Conservation (phyloP, 768 basidiomycete species). For the Lactarius tabidus region DNA sequence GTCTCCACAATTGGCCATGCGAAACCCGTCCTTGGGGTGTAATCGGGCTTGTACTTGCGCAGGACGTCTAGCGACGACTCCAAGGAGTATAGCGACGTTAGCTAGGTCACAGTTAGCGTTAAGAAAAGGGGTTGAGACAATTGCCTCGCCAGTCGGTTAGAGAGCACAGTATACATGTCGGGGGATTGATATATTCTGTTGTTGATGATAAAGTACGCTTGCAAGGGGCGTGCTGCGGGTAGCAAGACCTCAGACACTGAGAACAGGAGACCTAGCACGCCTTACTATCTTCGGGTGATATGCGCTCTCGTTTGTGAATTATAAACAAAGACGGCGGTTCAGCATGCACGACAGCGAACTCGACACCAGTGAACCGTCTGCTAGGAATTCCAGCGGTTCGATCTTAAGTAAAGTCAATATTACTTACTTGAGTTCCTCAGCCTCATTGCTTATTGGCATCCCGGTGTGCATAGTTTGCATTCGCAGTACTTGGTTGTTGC, state of each 20-base stretch:
- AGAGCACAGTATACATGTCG: slow-evolving; percentile 77
- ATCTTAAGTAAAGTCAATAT: not conserved
- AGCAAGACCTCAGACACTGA: slow-evolving; percentile 14
- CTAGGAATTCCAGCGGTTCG: not conserved
- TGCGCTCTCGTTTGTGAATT: slow-evolving; percentile 82
- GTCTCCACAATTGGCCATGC: slow-evolving; percentile 77
- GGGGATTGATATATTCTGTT: slow-evolving; percentile 88
- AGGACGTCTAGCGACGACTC: slow-evolving; percentile 75
- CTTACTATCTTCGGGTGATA: slow-evolving; percentile 81
- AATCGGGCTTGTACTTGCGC: slow-evolving; percentile 71
- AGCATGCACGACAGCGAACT: slow-evolving; percentile 81
- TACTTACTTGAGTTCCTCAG: slow-evolving; percentile 79
- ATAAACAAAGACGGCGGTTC: slow-evolving; percentile 80
- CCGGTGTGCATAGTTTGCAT: slow-evolving; percentile 93
- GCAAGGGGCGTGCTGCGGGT: slow-evolving; percentile 60
- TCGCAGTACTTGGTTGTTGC: slow-evolving; percentile 85
- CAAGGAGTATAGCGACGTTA: slow-evolving; percentile 65
- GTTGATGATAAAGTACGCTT: slow-evolving; percentile 84
- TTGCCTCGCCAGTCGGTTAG: slow-evolving; percentile 68
- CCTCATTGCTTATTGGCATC: slow-evolving; percentile 70
- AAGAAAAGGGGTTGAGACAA: not conserved
- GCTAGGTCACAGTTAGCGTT: slow-evolving; percentile 35
- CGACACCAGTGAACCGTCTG: slow-evolving; percentile 83
- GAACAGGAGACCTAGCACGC: not conserved
- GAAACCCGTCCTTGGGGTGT: slow-evolving; percentile 79